These are phyloP conservation scores for Phytopythium aichiense DNA, from an alignment of 352 stramenopile species.

Conservation along the genomic window DNA sequence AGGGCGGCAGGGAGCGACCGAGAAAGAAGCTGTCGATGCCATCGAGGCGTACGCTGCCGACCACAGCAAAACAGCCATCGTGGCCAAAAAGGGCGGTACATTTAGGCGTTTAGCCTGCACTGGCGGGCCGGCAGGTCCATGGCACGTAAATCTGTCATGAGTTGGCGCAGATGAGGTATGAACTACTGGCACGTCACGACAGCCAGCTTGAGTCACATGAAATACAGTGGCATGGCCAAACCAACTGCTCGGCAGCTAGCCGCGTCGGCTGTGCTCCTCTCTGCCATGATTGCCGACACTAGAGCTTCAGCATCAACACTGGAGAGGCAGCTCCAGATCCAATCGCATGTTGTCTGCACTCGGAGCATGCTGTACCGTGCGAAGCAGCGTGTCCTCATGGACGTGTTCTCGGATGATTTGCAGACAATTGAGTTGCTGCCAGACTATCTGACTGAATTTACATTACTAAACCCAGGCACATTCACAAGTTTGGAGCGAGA, in stretches of 20 bases:
- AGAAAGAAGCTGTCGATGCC: neutral
- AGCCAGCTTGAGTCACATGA: conserved; percentile 1
- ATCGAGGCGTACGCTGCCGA: neutral
- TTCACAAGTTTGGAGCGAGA: conserved; percentile 1
- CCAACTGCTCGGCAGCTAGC: conserved; percentile 5
- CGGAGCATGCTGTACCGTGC: conserved; percentile 7
- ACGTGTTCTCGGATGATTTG: conserved; percentile 4
- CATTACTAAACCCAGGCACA: neutral
- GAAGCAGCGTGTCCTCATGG: conserved; percentile 2
- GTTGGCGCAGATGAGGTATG: neutral
- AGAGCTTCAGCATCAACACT: conserved; percentile 5
- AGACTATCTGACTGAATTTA: conserved; percentile 5
- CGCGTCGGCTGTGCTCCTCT: neutral
- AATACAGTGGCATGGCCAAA: conserved; percentile 4
- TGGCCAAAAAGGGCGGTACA: neutral
- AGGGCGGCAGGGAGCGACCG: neutral
- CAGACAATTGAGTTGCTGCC: conserved; percentile 4
- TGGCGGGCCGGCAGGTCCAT: neutral
- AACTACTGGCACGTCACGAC: conserved; percentile 12
- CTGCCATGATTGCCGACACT: conserved; percentile 5
- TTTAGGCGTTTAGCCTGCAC: conserved; percentile 1
- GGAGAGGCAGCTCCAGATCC: conserved; percentile 6
- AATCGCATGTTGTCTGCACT: neutral
- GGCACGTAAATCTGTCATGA: conserved; percentile 10
- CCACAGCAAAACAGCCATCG: neutral